phyloP scores from a whole-genome alignment of 257 asterid species.

The Lantana camara region DNA sequence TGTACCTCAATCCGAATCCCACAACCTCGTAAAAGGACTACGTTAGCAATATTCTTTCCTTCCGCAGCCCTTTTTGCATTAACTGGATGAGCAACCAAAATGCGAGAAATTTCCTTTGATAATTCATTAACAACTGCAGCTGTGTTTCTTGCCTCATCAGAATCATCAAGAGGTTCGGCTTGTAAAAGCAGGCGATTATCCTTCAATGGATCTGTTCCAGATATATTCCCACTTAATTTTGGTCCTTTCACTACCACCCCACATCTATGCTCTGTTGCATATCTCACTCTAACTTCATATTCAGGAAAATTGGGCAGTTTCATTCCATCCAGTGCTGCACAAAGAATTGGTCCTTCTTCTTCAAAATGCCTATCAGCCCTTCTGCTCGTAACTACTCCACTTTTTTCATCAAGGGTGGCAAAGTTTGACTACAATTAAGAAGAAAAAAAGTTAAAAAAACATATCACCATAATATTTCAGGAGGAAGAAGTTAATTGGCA shows the following conservation, averaged over 20 bases:
- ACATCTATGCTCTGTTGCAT: conserved; percentile 99
- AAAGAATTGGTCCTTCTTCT: conserved; percentile 96
- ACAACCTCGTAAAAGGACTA: conserved; percentile 93
- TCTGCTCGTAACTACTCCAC: conserved; percentile 84
- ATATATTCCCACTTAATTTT: conserved; percentile 90
- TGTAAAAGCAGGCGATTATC: conserved; percentile 83
- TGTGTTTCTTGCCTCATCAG: conserved; percentile 84
- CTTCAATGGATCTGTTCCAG: conserved; percentile 96
- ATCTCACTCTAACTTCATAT: conserved; percentile 98
- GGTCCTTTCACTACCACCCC: conserved; percentile 99
- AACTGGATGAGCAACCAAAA: conserved; percentile 75
- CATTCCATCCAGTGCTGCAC: conserved; percentile 93
- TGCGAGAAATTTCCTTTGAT: conserved; percentile 81
- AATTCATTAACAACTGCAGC: conserved; percentile 85
- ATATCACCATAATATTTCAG: too few relatives aligned
- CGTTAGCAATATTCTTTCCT: conserved; percentile 86
- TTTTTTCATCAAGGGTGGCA: conserved; percentile 86
- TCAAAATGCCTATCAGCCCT: conserved; percentile 99
- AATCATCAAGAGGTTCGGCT: conserved; percentile 84
- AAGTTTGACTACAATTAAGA: conserved; percentile 71
- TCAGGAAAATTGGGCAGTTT: conserved; percentile 78
- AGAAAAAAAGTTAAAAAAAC: background rate
- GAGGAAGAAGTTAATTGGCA: conserved; percentile 5
- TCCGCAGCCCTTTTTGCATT: conserved; percentile 74
- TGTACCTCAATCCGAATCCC: conserved; percentile 97